Evolutionary conservation across 768 basidiomycete genomes (phyloP).

Genomic region (Russula earlei): DNA sequence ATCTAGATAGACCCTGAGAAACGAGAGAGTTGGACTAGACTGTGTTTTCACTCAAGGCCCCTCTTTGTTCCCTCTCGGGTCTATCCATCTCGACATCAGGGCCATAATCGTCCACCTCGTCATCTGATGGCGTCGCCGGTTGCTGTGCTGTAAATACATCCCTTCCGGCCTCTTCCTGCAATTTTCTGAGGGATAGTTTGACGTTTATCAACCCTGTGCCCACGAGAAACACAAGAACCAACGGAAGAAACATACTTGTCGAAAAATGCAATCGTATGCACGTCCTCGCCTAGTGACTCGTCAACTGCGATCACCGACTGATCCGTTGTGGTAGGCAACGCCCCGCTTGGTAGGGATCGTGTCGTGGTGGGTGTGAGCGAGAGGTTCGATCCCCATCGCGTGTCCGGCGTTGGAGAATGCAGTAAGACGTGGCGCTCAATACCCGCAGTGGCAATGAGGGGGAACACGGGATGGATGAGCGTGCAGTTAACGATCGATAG

Average conservation of each 20-base stretch:
- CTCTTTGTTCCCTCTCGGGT: no score
- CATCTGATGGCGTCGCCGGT: constrained; percentile 28
- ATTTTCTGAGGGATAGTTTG: constrained; percentile 34
- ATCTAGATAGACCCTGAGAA: no score
- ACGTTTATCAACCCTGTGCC: constrained; percentile 9
- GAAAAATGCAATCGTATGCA: constrained; percentile 51
- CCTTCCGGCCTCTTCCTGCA: constrained; percentile 45
- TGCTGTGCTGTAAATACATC: constrained; percentile 48
- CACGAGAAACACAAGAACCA: not conserved
- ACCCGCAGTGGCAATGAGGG: constrained; percentile 60
- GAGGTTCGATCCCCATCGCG: constrained; percentile 40
- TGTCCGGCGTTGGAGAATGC: constrained; percentile 52
- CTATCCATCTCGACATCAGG: constrained; percentile 4
- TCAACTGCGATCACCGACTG: constrained; percentile 26
- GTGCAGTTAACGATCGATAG: constrained; percentile 69
- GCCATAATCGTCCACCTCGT: constrained; percentile 23
- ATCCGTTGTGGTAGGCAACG: constrained; percentile 27
- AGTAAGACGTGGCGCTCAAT: constrained; percentile 61
- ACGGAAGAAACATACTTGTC: constrained; percentile 48
- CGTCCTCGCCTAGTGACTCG: constrained; percentile 34
- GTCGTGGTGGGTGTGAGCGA: constrained; percentile 37
- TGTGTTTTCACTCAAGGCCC: no score
- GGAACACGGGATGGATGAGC: constrained; percentile 61
- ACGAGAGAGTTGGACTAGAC: no score
- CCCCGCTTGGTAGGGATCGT: constrained; percentile 34